These are phyloP conservation scores for Penicillium hesseltinei DNA, from an alignment of 2,329 filamentous ascomycete species.

Conservation along the genomic window DNA sequence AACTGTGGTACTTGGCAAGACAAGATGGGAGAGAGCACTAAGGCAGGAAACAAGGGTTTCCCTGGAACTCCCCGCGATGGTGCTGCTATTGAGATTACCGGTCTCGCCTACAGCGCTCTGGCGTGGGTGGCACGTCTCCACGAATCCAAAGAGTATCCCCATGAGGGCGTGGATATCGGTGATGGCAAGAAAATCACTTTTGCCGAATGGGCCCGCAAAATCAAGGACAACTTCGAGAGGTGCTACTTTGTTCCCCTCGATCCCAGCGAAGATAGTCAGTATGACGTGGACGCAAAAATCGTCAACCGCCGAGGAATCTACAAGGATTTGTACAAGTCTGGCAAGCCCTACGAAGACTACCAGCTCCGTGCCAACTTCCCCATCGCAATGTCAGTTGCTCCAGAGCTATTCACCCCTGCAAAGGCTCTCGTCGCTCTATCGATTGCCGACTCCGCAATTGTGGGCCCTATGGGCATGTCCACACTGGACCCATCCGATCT, in stretches of 20 bases:
- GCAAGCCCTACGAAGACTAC: conserved; percentile 97
- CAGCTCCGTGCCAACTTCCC: conserved; percentile 92
- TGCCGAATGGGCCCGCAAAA: conserved; percentile 71
- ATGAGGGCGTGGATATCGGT: conserved; percentile 67
- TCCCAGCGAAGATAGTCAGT: conserved; percentile 66
- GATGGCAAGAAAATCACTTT: conserved; percentile 66
- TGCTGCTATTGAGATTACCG: conserved; percentile 91
- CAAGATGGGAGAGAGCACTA: conserved; percentile 98
- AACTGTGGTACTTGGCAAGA: conserved; percentile 99
- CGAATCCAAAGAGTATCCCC: conserved; percentile 67
- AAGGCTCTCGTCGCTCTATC: conserved; percentile 79
- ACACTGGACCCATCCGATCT: conserved; percentile 88
- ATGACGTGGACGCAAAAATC: conserved; percentile 75
- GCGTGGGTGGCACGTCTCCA: conserved; percentile 72
- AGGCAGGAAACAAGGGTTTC: conserved; percentile 85
- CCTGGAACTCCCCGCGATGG: conserved; percentile 97
- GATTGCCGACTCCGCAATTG: conserved; percentile 73
- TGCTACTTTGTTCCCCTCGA: conserved; percentile 82
- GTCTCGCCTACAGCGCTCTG: conserved; percentile 85
- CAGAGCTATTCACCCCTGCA: conserved; percentile 74
- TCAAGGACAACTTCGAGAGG: conserved; percentile 85
- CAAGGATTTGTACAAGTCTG: conserved; percentile 92
- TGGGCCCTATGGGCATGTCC: conserved; percentile 90
- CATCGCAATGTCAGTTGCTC: conserved; percentile 92
- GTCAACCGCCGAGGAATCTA: conserved; percentile 94